phyloP scores from a whole-genome alignment of 176 grass and related monocot species.

The Musa schizocarpa region DNA sequence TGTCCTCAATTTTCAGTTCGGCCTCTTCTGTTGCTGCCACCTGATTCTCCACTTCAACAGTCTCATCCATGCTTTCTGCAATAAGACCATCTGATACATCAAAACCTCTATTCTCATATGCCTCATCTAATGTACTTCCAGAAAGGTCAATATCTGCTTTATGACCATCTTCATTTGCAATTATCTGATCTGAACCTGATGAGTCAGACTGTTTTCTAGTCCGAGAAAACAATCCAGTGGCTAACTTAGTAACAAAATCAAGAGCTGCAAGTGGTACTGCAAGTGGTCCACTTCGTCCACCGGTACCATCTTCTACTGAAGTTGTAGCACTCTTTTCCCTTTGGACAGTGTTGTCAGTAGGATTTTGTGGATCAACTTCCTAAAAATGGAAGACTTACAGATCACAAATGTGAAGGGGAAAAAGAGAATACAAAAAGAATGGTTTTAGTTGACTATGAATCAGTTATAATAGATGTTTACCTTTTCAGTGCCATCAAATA shows the following conservation, averaged over 20 bases:
- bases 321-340: conserved; percentile 33
- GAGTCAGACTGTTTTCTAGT: conserved; percentile 59
- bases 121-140: conserved; percentile 29
- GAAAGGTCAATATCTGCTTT: conserved; percentile 38
- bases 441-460: background rate
- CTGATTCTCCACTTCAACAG: conserved; percentile 21
- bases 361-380: conserved; percentile 32
- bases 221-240: conserved; percentile 65
- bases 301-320: conserved; percentile 39
- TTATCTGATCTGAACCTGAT: conserved; percentile 46
- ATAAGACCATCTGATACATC: conserved; percentile 39
- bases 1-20: conserved; percentile 26
- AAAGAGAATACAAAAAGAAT: conserved; percentile 4
- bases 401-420: conserved; percentile 4
- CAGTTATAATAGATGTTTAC: conserved; percentile 31
- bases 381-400: conserved; percentile 12
- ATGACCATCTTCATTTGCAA: conserved; percentile 48
- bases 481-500: conserved; percentile 45
- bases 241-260: conserved; percentile 64
- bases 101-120: conserved; percentile 17
- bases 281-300: conserved; percentile 45
- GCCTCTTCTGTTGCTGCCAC: conserved; percentile 15
- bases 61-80: background rate
- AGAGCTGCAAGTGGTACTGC: conserved; percentile 58
- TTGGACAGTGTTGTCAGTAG: conserved; percentile 24